Percentiles rank a stretch among this genome's conserved stretches.
phyloP scores from a whole-genome alignment of 495 filamentous ascomycete species.

The Chaetomium fimeti region DNA sequence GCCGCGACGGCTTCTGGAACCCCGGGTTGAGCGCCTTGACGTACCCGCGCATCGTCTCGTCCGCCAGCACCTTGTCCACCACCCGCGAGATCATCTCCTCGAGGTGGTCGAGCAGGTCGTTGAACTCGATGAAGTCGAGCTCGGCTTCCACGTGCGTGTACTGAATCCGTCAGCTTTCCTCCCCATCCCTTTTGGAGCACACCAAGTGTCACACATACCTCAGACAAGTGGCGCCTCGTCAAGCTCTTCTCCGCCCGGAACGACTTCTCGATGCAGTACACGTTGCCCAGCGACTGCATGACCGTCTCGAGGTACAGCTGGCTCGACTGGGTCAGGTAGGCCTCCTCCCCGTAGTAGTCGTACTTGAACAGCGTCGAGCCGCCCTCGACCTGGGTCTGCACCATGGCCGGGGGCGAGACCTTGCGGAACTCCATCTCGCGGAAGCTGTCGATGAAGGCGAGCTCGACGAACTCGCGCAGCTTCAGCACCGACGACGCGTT shows the following conservation, averaged over 20 bases:
- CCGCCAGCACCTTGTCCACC: slow-evolving; percentile 68
- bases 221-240: slow-evolving; percentile 89
- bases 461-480: slow-evolving; percentile 79
- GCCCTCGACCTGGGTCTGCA: slow-evolving; percentile 98
- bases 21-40: slow-evolving; percentile 82
- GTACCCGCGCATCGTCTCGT: slow-evolving; percentile 65
- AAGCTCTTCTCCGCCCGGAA: slow-evolving; percentile 97
- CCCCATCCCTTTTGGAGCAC: background rate
- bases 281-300: slow-evolving; percentile 83
- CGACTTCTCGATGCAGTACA: slow-evolving; percentile 97
- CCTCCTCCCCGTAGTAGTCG: slow-evolving; percentile 90
- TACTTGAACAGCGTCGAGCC: slow-evolving; percentile 92
- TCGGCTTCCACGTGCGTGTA: slow-evolving; percentile 98
- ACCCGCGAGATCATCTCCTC: slow-evolving; percentile 88
- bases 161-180: slow-evolving; percentile 16
- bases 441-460: slow-evolving; percentile 80
- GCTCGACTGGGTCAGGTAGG: slow-evolving; percentile 94
- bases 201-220: slow-evolving; percentile 34
- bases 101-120: slow-evolving; percentile 85
- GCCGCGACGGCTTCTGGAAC: slow-evolving; percentile 79
- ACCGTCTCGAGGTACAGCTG: slow-evolving; percentile 98
- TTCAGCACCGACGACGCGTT: slow-evolving; percentile 85
- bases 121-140: slow-evolving; percentile 92
- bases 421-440: slow-evolving; percentile 75
- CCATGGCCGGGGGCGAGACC: slow-evolving; percentile 90